Conservation (phyloP, 768 basidiomycete genomes). For the Galerina sulciceps region DNA sequence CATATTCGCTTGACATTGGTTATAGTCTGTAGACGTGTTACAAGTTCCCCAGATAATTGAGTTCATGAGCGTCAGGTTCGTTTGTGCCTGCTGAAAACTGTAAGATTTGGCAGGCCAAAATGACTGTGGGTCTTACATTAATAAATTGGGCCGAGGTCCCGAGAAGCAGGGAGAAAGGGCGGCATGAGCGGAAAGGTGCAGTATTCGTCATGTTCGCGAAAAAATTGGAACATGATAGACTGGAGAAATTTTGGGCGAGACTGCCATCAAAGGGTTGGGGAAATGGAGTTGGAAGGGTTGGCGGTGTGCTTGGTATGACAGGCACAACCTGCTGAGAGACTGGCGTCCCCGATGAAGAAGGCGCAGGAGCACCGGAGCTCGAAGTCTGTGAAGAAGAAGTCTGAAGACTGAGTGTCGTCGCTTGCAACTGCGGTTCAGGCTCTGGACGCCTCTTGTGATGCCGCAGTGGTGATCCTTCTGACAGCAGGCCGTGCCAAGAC, state of each 20-base stretch:
- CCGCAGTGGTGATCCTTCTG: background rate
- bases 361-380: conserved; percentile 16
- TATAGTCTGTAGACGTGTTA: conserved; percentile 53
- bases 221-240: conserved; percentile 66
- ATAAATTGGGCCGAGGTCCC: conserved; percentile 58
- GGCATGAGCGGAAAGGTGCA: conserved; percentile 67
- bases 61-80: conserved; percentile 66
- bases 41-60: conserved; percentile 80
- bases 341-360: conserved; percentile 21
- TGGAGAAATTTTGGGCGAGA: conserved; percentile 69
- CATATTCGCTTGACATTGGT: conserved; percentile 72
- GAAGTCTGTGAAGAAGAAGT: background rate
- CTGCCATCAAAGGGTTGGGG: conserved; percentile 74
- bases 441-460: conserved; percentile 37
- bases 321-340: conserved; percentile 39
- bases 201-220: conserved; percentile 76
- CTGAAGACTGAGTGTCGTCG: background rate
- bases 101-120: background rate
- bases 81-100: conserved; percentile 59
- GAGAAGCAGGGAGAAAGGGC: conserved; percentile 73
- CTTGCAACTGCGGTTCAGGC: conserved; percentile 17
- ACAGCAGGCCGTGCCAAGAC: conserved; percentile 27
- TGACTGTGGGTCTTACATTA: conserved; percentile 42
- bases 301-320: conserved; percentile 51
- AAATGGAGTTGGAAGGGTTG: conserved; percentile 73